Conservation (phyloP, 2,329 filamentous ascomycete species). For the Aspergillus pseudoterreus region DNA sequence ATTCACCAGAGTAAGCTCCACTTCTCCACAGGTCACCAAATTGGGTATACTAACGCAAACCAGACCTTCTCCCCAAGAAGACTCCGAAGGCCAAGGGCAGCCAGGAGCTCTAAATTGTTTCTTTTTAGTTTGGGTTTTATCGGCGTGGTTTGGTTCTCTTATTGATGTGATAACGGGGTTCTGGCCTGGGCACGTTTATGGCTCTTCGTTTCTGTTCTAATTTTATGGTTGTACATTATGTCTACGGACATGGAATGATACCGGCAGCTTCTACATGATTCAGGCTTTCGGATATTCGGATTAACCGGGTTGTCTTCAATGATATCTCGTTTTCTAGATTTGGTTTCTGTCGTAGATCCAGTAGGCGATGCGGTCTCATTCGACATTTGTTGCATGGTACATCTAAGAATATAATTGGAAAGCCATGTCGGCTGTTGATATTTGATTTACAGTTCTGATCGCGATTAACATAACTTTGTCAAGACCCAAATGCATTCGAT, state of each 20-base stretch:
- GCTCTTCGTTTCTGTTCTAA: constrained; percentile 46
- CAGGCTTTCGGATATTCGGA: constrained; percentile 13
- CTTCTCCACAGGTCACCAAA: constrained; percentile 78
- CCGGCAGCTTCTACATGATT: constrained; percentile 34
- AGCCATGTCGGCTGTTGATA: too few species aligned
- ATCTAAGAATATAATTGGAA: too few species aligned
- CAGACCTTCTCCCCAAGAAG: constrained; percentile 99
- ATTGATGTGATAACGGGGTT: constrained; percentile 70
- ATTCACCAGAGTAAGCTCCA: constrained; percentile 65
- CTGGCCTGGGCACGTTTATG: constrained; percentile 58
- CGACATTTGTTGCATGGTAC: too few species aligned
- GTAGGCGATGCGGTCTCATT: too few species aligned
- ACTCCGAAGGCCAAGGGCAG: constrained; percentile 93
- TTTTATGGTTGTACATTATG: constrained; percentile 61
- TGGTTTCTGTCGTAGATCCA: background rate
- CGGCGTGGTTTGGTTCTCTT: constrained; percentile 69
- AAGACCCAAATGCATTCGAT: too few species aligned
- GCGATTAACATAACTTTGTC: too few species aligned
- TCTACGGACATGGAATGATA: constrained; percentile 52
- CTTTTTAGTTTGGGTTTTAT: constrained; percentile 52
- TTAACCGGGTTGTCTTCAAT: background rate
- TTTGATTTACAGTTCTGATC: too few species aligned
- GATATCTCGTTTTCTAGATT: background rate
- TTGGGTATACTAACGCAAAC: constrained; percentile 65
- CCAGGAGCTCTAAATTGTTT: constrained; percentile 78